These are phyloP conservation scores for Annulohypoxylon truncatum DNA, from an alignment of 2,329 filamentous ascomycete genomes.

Conservation along the genomic window DNA sequence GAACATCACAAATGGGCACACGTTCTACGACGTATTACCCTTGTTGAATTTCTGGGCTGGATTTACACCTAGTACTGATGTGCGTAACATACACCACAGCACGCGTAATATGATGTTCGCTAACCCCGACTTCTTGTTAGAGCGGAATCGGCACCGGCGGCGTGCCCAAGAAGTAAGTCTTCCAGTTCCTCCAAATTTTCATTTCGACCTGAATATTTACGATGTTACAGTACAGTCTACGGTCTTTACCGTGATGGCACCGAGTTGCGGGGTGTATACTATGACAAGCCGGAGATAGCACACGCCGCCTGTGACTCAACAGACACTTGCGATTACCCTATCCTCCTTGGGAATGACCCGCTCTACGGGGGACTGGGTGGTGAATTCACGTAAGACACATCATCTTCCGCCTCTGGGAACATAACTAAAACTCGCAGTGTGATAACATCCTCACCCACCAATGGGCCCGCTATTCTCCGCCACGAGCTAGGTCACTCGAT, in stretches of 20 bases:
- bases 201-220: background rate
- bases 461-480: conserved; percentile 47
- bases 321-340: conserved; percentile 49
- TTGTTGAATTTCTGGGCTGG: conserved; percentile 50
- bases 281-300: conserved; percentile 48
- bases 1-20: conserved; percentile 48
- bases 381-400: conserved; percentile 45
- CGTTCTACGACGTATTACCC: conserved; percentile 47
- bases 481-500: conserved; percentile 51
- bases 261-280: conserved; percentile 50
- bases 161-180: conserved; percentile 44
- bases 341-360: conserved; percentile 49
- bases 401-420: background rate
- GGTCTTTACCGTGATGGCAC: conserved; percentile 50
- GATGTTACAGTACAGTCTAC: conserved; percentile 46
- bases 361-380: conserved; percentile 49
- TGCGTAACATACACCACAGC: conserved; percentile 18
- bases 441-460: conserved; percentile 45
- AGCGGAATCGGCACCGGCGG: conserved; percentile 48
- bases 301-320: conserved; percentile 49
- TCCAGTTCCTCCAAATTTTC: background rate
- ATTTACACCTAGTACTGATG: conserved; percentile 46
- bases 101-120: background rate
- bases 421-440: conserved; percentile 36
- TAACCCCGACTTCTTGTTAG: conserved; percentile 32